phyloP scores from a whole-genome alignment of 2,329 filamentous ascomycete genomes.

The Calycina marina region DNA sequence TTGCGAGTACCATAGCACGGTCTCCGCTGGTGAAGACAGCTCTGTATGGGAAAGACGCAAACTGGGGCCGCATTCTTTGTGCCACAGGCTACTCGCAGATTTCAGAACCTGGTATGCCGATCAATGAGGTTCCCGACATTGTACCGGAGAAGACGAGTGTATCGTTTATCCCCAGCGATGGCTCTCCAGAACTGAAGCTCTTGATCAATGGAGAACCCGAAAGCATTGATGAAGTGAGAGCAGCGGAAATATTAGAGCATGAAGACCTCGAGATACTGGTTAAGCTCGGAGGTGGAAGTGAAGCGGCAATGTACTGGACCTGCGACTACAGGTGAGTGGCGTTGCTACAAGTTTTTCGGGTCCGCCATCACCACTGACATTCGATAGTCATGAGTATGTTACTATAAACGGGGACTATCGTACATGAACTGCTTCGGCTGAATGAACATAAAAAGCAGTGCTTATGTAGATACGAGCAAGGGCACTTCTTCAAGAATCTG shows the following conservation, averaged over 20 bases:
- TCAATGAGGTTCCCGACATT: conserved; percentile 47
- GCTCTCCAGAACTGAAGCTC: conserved; percentile 61
- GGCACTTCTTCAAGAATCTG: no score
- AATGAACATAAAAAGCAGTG: neutral
- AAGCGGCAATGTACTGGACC: conserved; percentile 66
- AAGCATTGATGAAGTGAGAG: conserved; percentile 59
- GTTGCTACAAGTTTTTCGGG: neutral
- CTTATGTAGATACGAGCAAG: no score
- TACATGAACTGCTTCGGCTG: conserved; percentile 28
- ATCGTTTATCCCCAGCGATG: conserved; percentile 64
- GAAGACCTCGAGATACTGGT: conserved; percentile 73
- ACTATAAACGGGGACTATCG: conserved; percentile 54
- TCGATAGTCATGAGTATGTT: conserved; percentile 47
- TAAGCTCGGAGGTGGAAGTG: conserved; percentile 50
- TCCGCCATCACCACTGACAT: conserved; percentile 6
- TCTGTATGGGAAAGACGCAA: conserved; percentile 90
- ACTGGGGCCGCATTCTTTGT: conserved; percentile 95
- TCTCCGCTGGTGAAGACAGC: conserved; percentile 95
- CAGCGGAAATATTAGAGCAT: conserved; percentile 61
- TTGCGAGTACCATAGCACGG: conserved; percentile 77
- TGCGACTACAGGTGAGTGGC: conserved; percentile 68
- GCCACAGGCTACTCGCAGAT: conserved; percentile 72
- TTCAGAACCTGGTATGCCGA: conserved; percentile 39
- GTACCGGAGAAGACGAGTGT: conserved; percentile 59
- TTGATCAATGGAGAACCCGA: conserved; percentile 71